These are phyloP conservation scores for Abrus precatorius DNA, from an alignment of 306 rosid genomes.

Conservation along the genomic window DNA sequence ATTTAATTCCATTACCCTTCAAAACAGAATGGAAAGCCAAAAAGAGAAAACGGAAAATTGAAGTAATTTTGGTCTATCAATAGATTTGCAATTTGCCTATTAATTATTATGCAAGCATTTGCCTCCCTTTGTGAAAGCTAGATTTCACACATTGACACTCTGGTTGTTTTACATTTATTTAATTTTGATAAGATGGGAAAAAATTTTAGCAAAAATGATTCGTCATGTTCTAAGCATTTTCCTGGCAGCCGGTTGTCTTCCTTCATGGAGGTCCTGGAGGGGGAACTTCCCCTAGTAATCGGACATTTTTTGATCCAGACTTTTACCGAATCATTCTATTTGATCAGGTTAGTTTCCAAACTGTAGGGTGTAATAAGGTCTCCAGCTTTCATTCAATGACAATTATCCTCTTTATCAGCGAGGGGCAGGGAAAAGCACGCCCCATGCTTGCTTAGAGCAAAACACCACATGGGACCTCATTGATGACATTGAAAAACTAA, in stretches of 20 bases:
- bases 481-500: slow-evolving; percentile 85
- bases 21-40: not conserved
- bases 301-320: slow-evolving; percentile 87
- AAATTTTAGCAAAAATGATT: not conserved
- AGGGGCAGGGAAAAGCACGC: slow-evolving; percentile 94
- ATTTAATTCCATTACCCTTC: not conserved
- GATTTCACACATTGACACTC: not conserved
- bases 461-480: slow-evolving; percentile 97
- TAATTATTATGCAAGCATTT: not conserved
- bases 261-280: slow-evolving; percentile 99
- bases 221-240: slow-evolving; percentile 42
- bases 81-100: not conserved
- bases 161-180: slow-evolving; percentile 16
- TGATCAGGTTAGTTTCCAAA: slow-evolving; percentile 79
- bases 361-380: slow-evolving; percentile 20
- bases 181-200: not conserved
- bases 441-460: slow-evolving; percentile 94
- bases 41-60: not conserved
- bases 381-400: slow-evolving; percentile 32
- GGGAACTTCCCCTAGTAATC: slow-evolving; percentile 85
- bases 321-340: slow-evolving; percentile 80
- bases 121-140: not conserved
- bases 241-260: slow-evolving; percentile 84
- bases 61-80: not conserved
- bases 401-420: slow-evolving; percentile 61